phyloP scores from a whole-genome alignment of 2,329 filamentous ascomycete genomes.

The Hymenoscyphus repandus region DNA sequence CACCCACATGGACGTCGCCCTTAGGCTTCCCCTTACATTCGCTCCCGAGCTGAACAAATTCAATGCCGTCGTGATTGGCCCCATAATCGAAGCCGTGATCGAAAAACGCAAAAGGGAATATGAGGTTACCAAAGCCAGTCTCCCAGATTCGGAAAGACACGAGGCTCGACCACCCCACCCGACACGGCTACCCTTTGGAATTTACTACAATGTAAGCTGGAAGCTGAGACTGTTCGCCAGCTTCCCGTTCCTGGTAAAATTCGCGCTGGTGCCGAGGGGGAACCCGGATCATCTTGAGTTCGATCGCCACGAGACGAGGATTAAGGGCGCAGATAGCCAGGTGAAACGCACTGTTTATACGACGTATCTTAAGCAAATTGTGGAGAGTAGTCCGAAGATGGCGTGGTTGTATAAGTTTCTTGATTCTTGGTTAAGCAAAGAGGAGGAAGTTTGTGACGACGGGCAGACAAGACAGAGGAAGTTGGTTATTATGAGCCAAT shows the following conservation, averaged over 20 bases:
- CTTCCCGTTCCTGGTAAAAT: slow-evolving; percentile 15
- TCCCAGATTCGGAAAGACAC: background rate
- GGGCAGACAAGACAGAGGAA: slow-evolving; percentile 13
- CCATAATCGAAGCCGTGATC: background rate
- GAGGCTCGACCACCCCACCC: background rate
- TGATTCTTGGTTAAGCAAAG: background rate
- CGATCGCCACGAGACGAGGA: slow-evolving; percentile 8
- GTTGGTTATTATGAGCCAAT: slow-evolving; percentile 16
- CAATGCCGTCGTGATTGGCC: background rate
- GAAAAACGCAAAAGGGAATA: background rate
- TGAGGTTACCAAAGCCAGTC: background rate
- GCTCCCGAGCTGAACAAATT: background rate
- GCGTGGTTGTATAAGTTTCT: slow-evolving; percentile 17
- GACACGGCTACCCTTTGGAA: slow-evolving; percentile 6
- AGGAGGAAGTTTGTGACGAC: background rate
- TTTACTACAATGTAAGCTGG: background rate
- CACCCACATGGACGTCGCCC: slow-evolving; percentile 15
- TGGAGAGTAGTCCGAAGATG: slow-evolving; percentile 15
- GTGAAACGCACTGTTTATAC: slow-evolving; percentile 7
- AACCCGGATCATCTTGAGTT: slow-evolving; percentile 5
- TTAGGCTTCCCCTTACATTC: background rate
- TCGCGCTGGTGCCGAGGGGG: background rate
- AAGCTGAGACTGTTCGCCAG: slow-evolving; percentile 13
- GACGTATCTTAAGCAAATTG: slow-evolving; percentile 9
- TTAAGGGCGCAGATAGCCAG: background rate